Evolutionary conservation across 495 filamentous ascomycete species (phyloP), one percentile per base, ranked within the genome.

Genomic region (Tuber melanosporum): DNA sequence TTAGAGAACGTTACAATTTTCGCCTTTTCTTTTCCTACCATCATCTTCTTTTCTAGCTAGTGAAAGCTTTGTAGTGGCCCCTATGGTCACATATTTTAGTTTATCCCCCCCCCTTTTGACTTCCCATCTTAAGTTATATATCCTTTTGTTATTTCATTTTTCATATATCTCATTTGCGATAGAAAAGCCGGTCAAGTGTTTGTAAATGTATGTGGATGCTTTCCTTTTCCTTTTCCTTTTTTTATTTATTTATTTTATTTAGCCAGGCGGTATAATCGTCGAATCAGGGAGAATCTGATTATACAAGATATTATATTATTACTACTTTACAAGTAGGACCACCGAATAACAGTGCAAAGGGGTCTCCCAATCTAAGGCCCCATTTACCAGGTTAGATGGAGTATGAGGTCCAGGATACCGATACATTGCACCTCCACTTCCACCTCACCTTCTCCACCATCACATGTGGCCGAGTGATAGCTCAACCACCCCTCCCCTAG

Each of bases 1-100:
- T 73, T 73, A 52, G 73, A 80, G 77, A 80, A 71, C 77, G 57
- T 73, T 78, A 20, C 70, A 74, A 71, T 73, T 76, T 69, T 71
- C 36, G 66, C 44, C 32, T 73, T 42, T 70, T 70, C 45, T 22
- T 66, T 69, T 71, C 42, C 45, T 41, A 47, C 7, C 32, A n/a
- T 41, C n/a, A 73, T 72, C 71, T 20, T 79, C 32, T 32, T 66
- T 66, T 66, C n/a, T 32, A 36, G 57, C 14, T 36, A 66, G 57
- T 32, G n/a, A 32, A 62, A 32, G 52, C n/a, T 62, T 62, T 32
- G 52, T 26, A 15, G 52, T 66, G 57, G 57, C 26, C n/a, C 26
- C 57, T 66, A 66, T 19, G 5, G 57, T 36, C 57, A 66, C 57
- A 66, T 66, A 66, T 66, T 66, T 66, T 66, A 66, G 57, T 66